Base-by-base conservation (phyloP, 2,329 filamentous ascomycete genomes). In the Exserohilum rostratum region DNA sequence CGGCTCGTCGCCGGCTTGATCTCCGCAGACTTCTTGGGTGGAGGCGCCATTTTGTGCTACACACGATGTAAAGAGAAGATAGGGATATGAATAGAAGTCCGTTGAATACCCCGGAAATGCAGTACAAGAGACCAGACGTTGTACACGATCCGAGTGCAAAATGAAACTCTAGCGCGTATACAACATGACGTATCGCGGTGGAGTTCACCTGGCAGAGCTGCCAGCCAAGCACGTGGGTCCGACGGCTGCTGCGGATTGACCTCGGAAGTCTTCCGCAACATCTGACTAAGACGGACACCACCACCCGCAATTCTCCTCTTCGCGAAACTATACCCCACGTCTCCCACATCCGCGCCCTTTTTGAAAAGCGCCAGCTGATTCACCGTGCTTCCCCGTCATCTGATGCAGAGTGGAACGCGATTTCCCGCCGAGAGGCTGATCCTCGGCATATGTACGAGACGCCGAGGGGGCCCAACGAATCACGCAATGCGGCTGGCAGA, bases 1-100 rank as follows among this genome's bases (percentile, higher is more conserved):
- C 68, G 66, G 49, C 73, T 65, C 46, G 75, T 59, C 55, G 65
- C 50, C 29, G 57, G 55, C 13, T 68, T 60, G 6, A 62, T 34
- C 9, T 46, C 27, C 1, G 27, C 40, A 7, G 42, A 13, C 13
- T 31, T 54, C 20, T 46, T 46, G 5, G 45, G 12, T 18, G 42
- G 25, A 39, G 11, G 38, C 38, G 44, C 49, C 56, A 58, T 58
- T 13, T 43, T 15, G 27, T 18, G 17, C 15, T 30, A 18, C 27
- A 43, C 15, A 43, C 15, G 5, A 20, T 11, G 15, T 18, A 10
- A 31, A 30, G 12, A 25, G 3, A 43, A 11, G 15, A 30, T 12
- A 40, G 17, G 37, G 11, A 17, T n/a, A 22, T 17, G 11, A 3
- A 5, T 6, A 30, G 18, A 22, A 13, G 30, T 15, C 11, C n/a